Conservation (phyloP, 2,329 filamentous ascomycete genomes). For the Sphaerulina vaccinii region DNA sequence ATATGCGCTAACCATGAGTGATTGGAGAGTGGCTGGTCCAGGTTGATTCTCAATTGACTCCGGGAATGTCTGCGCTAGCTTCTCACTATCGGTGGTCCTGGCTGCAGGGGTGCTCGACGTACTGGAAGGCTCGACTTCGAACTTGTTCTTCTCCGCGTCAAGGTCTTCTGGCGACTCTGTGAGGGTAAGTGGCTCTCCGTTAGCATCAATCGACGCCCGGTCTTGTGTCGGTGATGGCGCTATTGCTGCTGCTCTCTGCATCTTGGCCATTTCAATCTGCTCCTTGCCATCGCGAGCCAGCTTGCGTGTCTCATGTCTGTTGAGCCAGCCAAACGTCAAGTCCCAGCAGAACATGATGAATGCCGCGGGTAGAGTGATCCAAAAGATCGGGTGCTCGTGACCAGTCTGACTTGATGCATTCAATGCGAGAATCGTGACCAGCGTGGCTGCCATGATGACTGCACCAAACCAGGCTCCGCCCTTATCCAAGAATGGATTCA, state of each 20-base stretch:
- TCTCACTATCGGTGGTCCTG: conserved; percentile 1
- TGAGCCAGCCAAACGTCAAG: conserved; percentile 60
- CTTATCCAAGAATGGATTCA: conserved; percentile 73
- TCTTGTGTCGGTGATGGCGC: neutral
- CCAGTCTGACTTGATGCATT: conserved; percentile 59
- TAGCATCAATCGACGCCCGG: conserved; percentile 7
- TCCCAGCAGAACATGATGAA: conserved; percentile 70
- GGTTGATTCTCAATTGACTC: conserved; percentile 15
- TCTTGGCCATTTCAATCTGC: conserved; percentile 48
- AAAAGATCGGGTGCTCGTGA: conserved; percentile 61
- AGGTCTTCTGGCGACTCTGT: conserved; percentile 12
- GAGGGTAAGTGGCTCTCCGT: neutral
- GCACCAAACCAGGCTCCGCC: conserved; percentile 64
- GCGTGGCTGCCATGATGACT: conserved; percentile 64
- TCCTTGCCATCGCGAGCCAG: conserved; percentile 56
- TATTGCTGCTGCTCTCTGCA: conserved; percentile 39
- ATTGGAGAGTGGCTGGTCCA: conserved; percentile 51
- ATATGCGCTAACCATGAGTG: conserved; percentile 48
- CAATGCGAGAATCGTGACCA: conserved; percentile 64
- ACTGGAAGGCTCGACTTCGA: neutral
- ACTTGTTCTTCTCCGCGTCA: neutral
- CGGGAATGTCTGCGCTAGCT: neutral
- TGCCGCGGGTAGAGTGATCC: conserved; percentile 67
- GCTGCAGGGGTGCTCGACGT: neutral
- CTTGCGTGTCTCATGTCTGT: conserved; percentile 61